phyloP scores from a whole-genome alignment of 208 protist species.

The Crithidia mellificae region DNA sequence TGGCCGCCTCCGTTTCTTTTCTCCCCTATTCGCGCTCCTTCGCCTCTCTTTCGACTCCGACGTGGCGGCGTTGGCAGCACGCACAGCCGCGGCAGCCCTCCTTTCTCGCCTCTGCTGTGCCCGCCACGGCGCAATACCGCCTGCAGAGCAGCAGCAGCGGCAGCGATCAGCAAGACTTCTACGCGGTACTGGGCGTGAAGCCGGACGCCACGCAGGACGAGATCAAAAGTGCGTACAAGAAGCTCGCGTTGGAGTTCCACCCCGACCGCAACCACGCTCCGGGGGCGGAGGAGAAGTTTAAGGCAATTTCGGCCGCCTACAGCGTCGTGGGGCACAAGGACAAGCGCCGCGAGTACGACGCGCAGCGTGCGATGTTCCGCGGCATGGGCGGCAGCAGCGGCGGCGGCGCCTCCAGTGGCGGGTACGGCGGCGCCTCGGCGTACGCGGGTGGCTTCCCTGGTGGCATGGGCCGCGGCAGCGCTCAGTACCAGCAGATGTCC shows the following conservation, averaged over 20 bases:
- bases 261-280: slow-evolving; percentile 86
- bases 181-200: slow-evolving; percentile 74
- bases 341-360: slow-evolving; percentile 80
- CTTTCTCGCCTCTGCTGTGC: neutral
- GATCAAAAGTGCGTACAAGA: slow-evolving; percentile 92
- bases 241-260: slow-evolving; percentile 88
- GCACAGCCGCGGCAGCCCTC: neutral
- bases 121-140: neutral
- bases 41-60: neutral
- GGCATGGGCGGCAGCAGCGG: slow-evolving; percentile 30
- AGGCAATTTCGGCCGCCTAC: slow-evolving; percentile 85
- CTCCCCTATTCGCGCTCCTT: neutral
- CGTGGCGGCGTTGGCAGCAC: slow-evolving; percentile 14
- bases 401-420: neutral
- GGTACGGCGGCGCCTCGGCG: slow-evolving; percentile 6
- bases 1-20: neutral
- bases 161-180: slow-evolving; percentile 57
- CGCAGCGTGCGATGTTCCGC: slow-evolving; percentile 40
- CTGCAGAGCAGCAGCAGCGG: slow-evolving; percentile 22
- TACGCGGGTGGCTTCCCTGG: slow-evolving; percentile 22
- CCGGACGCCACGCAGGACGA: slow-evolving; percentile 79
- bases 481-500: slow-evolving; percentile 79
- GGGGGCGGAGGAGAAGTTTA: slow-evolving; percentile 89
- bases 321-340: slow-evolving; percentile 77
- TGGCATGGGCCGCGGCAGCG: slow-evolving; percentile 16